Evolutionary conservation across 768 basidiomycete genomes (phyloP).

Genomic region (Pulveroboletus sp.): DNA sequence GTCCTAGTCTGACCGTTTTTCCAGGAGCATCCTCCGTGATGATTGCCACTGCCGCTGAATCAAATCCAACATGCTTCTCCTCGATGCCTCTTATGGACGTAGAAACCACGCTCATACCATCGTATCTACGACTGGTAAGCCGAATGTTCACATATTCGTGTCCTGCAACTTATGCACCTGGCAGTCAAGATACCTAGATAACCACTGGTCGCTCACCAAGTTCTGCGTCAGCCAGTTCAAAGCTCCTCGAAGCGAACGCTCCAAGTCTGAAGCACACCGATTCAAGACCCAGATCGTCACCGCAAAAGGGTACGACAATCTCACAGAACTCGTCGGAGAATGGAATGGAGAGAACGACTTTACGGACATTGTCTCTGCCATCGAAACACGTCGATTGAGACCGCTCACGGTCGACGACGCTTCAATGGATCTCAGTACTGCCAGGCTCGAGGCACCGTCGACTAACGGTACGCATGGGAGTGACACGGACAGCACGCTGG

Average conservation of each 20-base stretch:
- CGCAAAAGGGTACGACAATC: conserved; percentile 58
- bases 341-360: conserved; percentile 65
- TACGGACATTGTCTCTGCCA: conserved; percentile 45
- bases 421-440: neutral
- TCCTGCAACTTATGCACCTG: conserved; percentile 1
- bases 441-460: neutral
- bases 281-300: conserved; percentile 49
- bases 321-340: conserved; percentile 46
- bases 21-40: conserved; percentile 85
- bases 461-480: neutral
- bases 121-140: conserved; percentile 68
- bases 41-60: conserved; percentile 93
- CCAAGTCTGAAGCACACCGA: conserved; percentile 54
- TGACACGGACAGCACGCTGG: neutral
- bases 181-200: conserved; percentile 70
- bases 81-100: conserved; percentile 62
- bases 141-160: neutral
- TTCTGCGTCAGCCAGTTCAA: conserved; percentile 85
- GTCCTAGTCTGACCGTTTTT: neutral
- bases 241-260: conserved; percentile 49
- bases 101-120: conserved; percentile 61
- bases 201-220: conserved; percentile 82
- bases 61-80: conserved; percentile 87
- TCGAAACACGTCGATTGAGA: conserved; percentile 30
- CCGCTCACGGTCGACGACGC: conserved; percentile 14